These are phyloP conservation scores for Phascolomyces articulosus DNA, from an alignment of 371 early-diverging fungal species.

Conservation along the genomic window DNA sequence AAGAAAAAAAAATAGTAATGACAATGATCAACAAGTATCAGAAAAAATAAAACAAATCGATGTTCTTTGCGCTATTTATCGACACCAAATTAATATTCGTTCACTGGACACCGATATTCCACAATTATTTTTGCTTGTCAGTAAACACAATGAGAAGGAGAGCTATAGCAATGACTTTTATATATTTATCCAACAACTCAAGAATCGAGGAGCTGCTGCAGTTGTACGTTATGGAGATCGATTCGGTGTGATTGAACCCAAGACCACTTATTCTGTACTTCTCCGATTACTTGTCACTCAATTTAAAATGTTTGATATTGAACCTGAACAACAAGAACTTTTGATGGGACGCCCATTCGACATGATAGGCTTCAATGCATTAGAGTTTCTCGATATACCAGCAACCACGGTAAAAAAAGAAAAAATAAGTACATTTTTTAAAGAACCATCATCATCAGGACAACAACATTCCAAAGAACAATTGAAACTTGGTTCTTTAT, in stretches of 20 bases:
- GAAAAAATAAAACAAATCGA: background rate
- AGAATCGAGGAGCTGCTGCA: background rate
- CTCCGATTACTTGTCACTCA: background rate
- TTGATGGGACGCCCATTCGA: too few relatives aligned
- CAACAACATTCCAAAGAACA: background rate
- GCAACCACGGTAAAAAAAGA: slow-evolving; percentile 4
- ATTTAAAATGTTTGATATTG: background rate
- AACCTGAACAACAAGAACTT: background rate
- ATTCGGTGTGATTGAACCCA: slow-evolving; percentile 2
- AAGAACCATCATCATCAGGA: too few relatives aligned
- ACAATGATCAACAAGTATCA: too few relatives aligned
- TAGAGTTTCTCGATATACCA: slow-evolving; percentile 7
- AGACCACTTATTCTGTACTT: background rate
- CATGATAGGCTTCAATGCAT: background rate
- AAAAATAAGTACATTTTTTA: background rate
- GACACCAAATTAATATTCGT: background rate
- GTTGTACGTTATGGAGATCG: background rate
- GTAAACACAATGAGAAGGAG: background rate
- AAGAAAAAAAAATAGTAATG: too few relatives aligned
- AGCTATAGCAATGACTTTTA: background rate
- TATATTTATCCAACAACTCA: background rate
- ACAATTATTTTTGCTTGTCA: background rate
- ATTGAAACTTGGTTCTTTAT: background rate
- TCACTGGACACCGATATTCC: background rate
- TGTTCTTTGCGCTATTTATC: background rate